A percentile compares a stretch with the other conserved stretches of the same genome.
Conservation (phyloP, 1,139 yeast species). For the Blastobotrys capitulatus region DNA sequence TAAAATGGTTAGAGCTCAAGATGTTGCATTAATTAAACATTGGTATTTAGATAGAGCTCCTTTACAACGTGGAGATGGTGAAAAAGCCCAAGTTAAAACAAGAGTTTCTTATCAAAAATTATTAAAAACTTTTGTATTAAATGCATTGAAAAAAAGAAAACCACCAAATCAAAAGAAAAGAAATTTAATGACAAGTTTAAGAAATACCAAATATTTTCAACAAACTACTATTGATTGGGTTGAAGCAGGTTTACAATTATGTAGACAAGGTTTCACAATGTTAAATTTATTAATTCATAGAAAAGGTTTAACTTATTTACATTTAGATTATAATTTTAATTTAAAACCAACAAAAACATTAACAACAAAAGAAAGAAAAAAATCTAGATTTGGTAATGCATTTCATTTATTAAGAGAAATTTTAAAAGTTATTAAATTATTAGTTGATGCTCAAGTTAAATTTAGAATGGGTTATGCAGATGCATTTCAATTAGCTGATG, state of each 20-base stretch:
- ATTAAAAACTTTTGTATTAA: slow-evolving; percentile 65
- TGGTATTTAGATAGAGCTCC: slow-evolving; percentile 77
- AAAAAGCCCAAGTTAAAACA: slow-evolving; percentile 62
- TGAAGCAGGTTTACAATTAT: slow-evolving; percentile 92
- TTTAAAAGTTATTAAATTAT: slow-evolving; percentile 67
- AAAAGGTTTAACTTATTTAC: slow-evolving; percentile 86
- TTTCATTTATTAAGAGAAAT: slow-evolving; percentile 92
- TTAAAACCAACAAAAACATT: slow-evolving; percentile 93
- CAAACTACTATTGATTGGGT: slow-evolving; percentile 96
- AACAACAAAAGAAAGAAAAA: slow-evolving; percentile 93
- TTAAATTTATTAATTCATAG: slow-evolving; percentile 83
- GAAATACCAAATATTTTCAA: slow-evolving; percentile 81
- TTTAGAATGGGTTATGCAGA: slow-evolving; percentile 86
- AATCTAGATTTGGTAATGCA: slow-evolving; percentile 94
- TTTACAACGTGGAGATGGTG: slow-evolving; percentile 27
- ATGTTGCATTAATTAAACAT: slow-evolving; percentile 73
- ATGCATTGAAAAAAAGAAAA: slow-evolving; percentile 48
- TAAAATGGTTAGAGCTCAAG: slow-evolving; percentile 73
- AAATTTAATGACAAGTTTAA: slow-evolving; percentile 60
- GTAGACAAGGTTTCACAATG: slow-evolving; percentile 93
- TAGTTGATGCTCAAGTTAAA: slow-evolving; percentile 94
- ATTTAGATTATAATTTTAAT: slow-evolving; percentile 91
- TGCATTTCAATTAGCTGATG: slow-evolving; percentile 93
- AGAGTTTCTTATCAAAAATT: slow-evolving; percentile 84
- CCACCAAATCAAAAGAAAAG: slow-evolving; percentile 44